phyloP scores from a whole-genome alignment of 192 early-diverging fungal species.

The Mortierella alpina region DNA sequence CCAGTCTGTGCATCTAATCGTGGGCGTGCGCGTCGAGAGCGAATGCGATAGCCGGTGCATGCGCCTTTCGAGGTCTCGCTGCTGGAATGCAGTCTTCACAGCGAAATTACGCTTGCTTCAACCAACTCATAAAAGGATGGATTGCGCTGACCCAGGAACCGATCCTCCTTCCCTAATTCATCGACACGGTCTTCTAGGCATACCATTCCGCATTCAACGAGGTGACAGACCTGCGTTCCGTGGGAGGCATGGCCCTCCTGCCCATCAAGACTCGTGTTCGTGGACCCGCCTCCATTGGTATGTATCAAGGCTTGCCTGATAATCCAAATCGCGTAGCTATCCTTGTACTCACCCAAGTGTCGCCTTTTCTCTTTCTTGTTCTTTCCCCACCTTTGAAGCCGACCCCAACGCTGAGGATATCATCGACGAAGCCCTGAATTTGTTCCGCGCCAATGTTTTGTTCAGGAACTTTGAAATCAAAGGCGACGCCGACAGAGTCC shows the following conservation, averaged over 20 bases:
- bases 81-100: too few relatives aligned
- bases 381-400: constrained; percentile 46
- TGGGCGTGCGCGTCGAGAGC: too few relatives aligned
- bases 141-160: too few relatives aligned
- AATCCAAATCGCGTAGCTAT: too few relatives aligned
- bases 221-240: constrained; percentile 60
- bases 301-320: neutral
- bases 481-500: constrained; percentile 89
- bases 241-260: constrained; percentile 90
- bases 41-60: too few relatives aligned
- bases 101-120: too few relatives aligned
- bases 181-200: constrained; percentile 58
- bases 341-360: neutral
- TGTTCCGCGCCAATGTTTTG: constrained; percentile 96
- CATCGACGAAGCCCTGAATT: constrained; percentile 92
- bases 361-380: constrained; percentile 6
- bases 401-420: constrained; percentile 80
- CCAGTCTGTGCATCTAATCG: too few relatives aligned
- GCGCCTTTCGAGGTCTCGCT: too few relatives aligned
- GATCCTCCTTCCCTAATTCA: too few relatives aligned
- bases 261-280: constrained; percentile 91
- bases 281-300: constrained; percentile 85
- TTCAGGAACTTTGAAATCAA: constrained; percentile 99
- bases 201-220: constrained; percentile 91
- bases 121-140: too few relatives aligned